Base-by-base conservation (phyloP, 2,329 filamentous ascomycete species). In the Aspergillus felis region DNA sequence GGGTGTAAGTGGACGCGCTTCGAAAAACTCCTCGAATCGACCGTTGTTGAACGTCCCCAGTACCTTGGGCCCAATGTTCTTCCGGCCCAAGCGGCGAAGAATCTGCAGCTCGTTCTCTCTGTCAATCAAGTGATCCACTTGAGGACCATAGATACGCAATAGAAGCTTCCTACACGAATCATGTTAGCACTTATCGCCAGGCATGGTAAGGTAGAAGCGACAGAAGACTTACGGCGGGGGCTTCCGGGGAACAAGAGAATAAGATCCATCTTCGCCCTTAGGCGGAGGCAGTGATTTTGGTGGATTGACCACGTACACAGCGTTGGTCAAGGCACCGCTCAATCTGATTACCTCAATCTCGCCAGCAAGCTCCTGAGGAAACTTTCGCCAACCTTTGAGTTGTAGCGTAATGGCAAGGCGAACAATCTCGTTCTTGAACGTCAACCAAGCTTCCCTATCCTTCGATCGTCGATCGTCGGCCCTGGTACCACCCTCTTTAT, bases 91-190 rank as follows among this genome's bases (percentile, higher is more conserved):
- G 46, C 94, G 88, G 58, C 88, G 85, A 20, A 99, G 82, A 51
- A 97, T 94, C 59, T 87, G 86, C 17, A 99, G 81, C 72, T 99
- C 94, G 25, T 89, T 89, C 56, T 97, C 90, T 59, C 94, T 85
- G 71, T 99, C 93, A 66, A 99, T 99, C 47, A 99, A 82, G 72
- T 97, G 91, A 69, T 96, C 93, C 2, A 95, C 93, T 68, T 97
- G 91, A 0, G 93, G 92, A 0, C 94, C 94, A 66, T 99, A 99
- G 58, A 99, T 89, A 42, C 94, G 88, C 20, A 99, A 81, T 0
- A 99, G 82, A 1, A 99, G 80, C 73, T 96, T 96, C 3, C 82
- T 84, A 53, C 14, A 29, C 9, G 5, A 35, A 42, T 57, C 24
- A 57, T 27, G 48, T 47, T 17, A 49, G 25, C 14, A 6, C 4